Percentiles rank a stretch among this genome's conserved stretches.
Conservation (phyloP, 352 stramenopile genomes). For the Blastocystis sp. region DNA sequence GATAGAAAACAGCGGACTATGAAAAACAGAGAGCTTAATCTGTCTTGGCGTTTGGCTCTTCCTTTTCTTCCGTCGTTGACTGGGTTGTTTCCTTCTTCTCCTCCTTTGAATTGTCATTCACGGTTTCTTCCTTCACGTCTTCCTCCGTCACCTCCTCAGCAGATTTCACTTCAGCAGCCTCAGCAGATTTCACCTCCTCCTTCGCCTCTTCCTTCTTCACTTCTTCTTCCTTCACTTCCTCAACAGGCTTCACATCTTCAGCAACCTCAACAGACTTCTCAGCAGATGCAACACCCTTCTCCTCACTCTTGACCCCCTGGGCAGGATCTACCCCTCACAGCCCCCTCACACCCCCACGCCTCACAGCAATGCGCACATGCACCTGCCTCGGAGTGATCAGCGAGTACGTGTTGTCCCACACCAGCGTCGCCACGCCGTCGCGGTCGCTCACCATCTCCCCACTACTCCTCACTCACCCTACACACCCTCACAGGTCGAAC, state of each 20-base stretch:
- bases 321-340: not conserved
- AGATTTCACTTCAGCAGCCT: not conserved
- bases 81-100: not conserved
- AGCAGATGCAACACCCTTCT: not conserved
- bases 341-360: not conserved
- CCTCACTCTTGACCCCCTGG: not conserved
- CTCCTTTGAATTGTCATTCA: too few relatives aligned
- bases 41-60: not conserved
- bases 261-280: not conserved
- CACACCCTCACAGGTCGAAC: not conserved
- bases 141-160: not conserved
- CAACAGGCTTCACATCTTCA: not conserved
- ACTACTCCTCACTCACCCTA: not conserved
- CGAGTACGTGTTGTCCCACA: constrained; percentile 35
- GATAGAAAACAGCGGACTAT: too few relatives aligned
- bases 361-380: not conserved
- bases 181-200: not conserved
- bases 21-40: not conserved
- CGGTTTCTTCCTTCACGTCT: too few relatives aligned
- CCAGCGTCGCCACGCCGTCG: constrained; percentile 24
- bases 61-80: not conserved
- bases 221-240: too few relatives aligned
- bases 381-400: constrained; percentile 4
- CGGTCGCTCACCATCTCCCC: not conserved
- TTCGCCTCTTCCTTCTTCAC: too few relatives aligned